Percentiles rank a stretch among this genome's conserved stretches.
Evolutionary conservation across 257 asterid species (phyloP).

Genomic region (Solanum appendiculatum): DNA sequence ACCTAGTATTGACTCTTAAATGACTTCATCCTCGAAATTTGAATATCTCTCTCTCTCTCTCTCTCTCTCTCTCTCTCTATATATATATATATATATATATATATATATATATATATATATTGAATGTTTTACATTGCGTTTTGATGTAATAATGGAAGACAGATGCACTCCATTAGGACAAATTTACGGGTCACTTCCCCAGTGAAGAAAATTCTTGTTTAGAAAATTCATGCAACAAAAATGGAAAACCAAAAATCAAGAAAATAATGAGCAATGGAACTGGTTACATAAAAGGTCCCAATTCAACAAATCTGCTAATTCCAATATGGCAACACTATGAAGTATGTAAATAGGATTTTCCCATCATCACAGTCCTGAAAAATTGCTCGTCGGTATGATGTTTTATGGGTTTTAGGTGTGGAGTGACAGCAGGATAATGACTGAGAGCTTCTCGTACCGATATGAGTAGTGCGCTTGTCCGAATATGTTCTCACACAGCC

Average conservation of each 20-base stretch:
- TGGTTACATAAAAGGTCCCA: background rate
- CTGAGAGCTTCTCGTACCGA: background rate
- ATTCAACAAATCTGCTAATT: background rate
- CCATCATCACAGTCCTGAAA: background rate
- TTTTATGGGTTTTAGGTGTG: background rate
- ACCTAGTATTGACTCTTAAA: background rate
- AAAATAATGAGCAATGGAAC: background rate
- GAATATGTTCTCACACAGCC: background rate
- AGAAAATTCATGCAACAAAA: background rate
- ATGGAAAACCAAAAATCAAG: background rate
- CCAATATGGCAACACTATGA: background rate
- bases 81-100: no score
- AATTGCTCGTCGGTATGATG: background rate
- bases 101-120: no score
- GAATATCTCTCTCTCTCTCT: background rate
- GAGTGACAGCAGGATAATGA: background rate
- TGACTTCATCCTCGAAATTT: background rate
- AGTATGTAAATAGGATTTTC: background rate
- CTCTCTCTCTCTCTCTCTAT: no score
- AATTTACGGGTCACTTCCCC: background rate
- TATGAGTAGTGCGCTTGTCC: background rate
- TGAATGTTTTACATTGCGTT: background rate
- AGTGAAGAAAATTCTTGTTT: background rate
- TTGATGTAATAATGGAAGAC: background rate
- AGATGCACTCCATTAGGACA: background rate